Base-by-base conservation (phyloP, 2,329 filamentous ascomycete species). In the Microcyclosporella mali region DNA sequence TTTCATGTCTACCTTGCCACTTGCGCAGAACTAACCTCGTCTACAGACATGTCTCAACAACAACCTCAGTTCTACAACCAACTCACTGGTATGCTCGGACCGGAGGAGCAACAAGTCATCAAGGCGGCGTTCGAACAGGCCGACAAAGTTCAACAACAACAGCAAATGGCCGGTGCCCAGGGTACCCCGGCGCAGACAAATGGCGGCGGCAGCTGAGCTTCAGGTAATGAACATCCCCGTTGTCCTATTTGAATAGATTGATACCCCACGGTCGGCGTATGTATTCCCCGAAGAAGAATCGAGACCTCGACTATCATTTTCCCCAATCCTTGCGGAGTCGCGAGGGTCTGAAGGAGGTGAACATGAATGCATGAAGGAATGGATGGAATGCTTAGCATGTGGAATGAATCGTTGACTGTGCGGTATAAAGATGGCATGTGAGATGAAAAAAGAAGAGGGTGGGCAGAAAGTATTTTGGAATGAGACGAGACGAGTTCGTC, bases 61-160 rank as follows among this genome's bases (percentile, higher is more conserved):
- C 88, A 95, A 60, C 89, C 90, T 12, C 84, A 89, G 54, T 83
- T 95, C 54, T 98, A 97, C 64, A 73, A 82, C 33, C 82, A 75
- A 46, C 74, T 98, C 45, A 88, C 87, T 16, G 80, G 83, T 54
- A 84, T 87, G 48, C 77, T 97, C 31, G 81, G 78, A 29, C 73
- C 80, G 1, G 86, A 92, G 37, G 89, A 97, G 62, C 86, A 92
- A 64, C 77, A 77, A 50, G 75, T 94, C 37, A 78, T 97, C 49
- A 82, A 94, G 63, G 77, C 73, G 16, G 87, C 90, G 43, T 79
- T 94, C 47, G 74, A 83, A 52, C 79, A 85, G 65, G 85, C 85
- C 43, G 77, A 81, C 49, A 69, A 70, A 43, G 73, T 79, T 53
- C 58, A 59, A 17, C 51, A 47, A 16, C 53, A 58, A 34, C 44